Conservation (phyloP, 805 yeast species). For the Kluyveromyces lactis region DNA sequence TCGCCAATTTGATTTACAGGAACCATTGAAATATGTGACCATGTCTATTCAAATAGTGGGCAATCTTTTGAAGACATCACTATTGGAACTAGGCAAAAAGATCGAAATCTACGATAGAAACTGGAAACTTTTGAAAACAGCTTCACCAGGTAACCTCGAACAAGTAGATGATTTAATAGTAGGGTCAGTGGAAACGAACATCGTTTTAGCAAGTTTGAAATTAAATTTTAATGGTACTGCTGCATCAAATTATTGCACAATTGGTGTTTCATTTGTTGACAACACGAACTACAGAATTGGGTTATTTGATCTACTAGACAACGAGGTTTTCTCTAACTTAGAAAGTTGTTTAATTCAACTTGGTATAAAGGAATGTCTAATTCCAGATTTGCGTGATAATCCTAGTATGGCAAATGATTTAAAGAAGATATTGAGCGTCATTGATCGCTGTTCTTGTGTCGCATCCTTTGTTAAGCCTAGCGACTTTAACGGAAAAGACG, state of each 20-base stretch:
- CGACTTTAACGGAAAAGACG: slow-evolving; percentile 55
- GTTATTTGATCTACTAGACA: slow-evolving; percentile 73
- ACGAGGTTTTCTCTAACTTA: slow-evolving; percentile 76
- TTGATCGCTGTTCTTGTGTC: slow-evolving; percentile 73
- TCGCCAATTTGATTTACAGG: slow-evolving; percentile 22
- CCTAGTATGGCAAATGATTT: slow-evolving; percentile 33
- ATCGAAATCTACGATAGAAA: slow-evolving; percentile 69
- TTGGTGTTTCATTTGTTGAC: slow-evolving; percentile 79
- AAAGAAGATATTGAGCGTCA: slow-evolving; percentile 57
- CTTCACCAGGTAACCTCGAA: slow-evolving; percentile 88
- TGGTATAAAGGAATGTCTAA: slow-evolving; percentile 77
- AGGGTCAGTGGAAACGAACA: slow-evolving; percentile 38
- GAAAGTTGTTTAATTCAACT: slow-evolving; percentile 83
- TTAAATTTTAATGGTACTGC: slow-evolving; percentile 27
- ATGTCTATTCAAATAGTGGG: slow-evolving; percentile 68
- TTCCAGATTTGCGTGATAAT: slow-evolving; percentile 35
- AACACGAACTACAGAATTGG: slow-evolving; percentile 60
- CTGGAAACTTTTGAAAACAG: slow-evolving; percentile 52
- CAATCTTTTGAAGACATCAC: slow-evolving; percentile 53
- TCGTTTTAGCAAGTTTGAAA: slow-evolving; percentile 42
- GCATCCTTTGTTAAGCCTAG: slow-evolving; percentile 50
- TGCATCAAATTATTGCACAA: slow-evolving; percentile 29
- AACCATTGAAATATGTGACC: slow-evolving; percentile 47
- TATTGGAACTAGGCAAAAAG: slow-evolving; percentile 65
- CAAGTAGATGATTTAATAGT: slow-evolving; percentile 64